Evolutionary conservation across 441 rosid genomes (phyloP).

Genomic region (Capsella rubella): DNA sequence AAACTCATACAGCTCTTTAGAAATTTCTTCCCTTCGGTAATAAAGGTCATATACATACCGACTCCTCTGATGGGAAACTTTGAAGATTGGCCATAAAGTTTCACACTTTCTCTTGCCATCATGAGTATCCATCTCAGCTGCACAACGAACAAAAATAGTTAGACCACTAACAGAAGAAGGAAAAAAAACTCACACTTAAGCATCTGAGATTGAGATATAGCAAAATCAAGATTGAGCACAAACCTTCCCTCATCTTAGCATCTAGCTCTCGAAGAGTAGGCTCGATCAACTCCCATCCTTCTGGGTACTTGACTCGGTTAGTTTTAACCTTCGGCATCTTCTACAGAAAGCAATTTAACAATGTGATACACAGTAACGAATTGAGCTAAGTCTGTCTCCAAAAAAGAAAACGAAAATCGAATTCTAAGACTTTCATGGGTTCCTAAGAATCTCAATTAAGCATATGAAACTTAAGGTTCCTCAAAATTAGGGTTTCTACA

Average conservation of each 20-base stretch:
- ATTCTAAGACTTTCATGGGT: not conserved
- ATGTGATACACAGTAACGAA: not conserved
- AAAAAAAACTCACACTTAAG: not conserved
- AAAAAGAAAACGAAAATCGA: not conserved
- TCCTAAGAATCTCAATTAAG: not conserved
- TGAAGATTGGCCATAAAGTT: slow-evolving; percentile 78
- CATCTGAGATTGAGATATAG: not conserved
- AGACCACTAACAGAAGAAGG: not conserved
- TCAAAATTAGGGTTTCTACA: slow-evolving; percentile 4
- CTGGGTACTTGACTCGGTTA: slow-evolving; percentile 70
- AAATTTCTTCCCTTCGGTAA: slow-evolving; percentile 65
- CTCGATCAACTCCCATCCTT: slow-evolving; percentile 89
- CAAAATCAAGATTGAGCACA: not conserved
- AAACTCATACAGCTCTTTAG: slow-evolving; percentile 76
- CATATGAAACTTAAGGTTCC: not conserved
- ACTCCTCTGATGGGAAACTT: slow-evolving; percentile 82
- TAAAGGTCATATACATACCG: slow-evolving; percentile 70
- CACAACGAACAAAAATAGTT: not conserved
- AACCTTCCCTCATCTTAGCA: slow-evolving; percentile 89
- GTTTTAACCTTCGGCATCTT: slow-evolving; percentile 85
- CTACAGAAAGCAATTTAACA: not conserved
- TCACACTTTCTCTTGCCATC: slow-evolving; percentile 87
- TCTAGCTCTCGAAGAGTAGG: slow-evolving; percentile 76
- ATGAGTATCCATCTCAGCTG: slow-evolving; percentile 79
- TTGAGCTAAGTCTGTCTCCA: not conserved